Evolutionary conservation across 2,329 filamentous ascomycete species (phyloP), one percentile per base, ranked within the genome.

Genomic region (Orbilia javanica): DNA sequence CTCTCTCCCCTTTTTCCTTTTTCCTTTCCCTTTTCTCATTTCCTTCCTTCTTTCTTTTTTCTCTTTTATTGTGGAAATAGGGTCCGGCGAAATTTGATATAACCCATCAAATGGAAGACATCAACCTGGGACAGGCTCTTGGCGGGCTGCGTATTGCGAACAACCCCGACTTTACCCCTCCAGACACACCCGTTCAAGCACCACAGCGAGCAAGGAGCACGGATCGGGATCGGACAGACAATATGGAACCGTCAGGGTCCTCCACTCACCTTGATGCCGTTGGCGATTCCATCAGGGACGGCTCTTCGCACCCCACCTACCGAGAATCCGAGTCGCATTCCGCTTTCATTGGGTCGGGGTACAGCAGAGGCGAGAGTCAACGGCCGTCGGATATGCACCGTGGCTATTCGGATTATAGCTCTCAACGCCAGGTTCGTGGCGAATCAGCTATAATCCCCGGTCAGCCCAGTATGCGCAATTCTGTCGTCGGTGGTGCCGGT

Each of bases 71-170:
- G 46, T 55, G 8, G n/a, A 25, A 27, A 27, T 25, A 31, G 39
- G 34, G n/a, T 53, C 36, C 22, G 46, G 8, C 29, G 55, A 60
- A 44, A 52, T 39, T 55, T 60, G 52, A 53, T 31, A 55, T 13
- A n/a, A 50, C 53, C 25, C 18, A 20, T 34, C 57, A 73, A 52
- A 97, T 97, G 94, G 93, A 94, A 86, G 94, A 97, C 87, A 86
- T 97, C 84, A 97, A 93, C 85, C 90, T 98, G 81, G 96, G 94
- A 83, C 92, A 94, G 86, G 93, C 93, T 83, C 88, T 98, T 83
- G 96, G 96, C 83, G 95, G 95, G 82, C 87, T 99, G 85, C 93
- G 95, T 84, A 98, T 99, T 84, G 95, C 96, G 82, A 99, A 97
- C 86, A 90, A 96, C 85, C 88, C 89, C 64, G 75, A 80, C 46